Conservation (phyloP, 139 green algal genomes). For the Pleodorina starrii region DNA sequence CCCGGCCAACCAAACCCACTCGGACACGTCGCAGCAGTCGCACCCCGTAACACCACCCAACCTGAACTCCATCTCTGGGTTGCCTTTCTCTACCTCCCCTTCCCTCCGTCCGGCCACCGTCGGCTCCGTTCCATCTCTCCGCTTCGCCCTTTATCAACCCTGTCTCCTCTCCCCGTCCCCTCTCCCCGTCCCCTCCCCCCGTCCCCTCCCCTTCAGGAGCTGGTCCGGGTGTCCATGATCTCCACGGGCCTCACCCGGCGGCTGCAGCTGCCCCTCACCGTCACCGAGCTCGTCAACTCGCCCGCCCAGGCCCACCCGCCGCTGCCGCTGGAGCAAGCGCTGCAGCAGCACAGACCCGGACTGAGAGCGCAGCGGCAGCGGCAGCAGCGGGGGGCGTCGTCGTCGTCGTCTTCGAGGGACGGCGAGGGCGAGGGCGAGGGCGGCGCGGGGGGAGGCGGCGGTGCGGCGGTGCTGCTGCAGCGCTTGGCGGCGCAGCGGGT, state of each 20-base stretch:
- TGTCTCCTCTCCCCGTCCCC: too few relatives aligned
- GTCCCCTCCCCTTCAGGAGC: too few relatives aligned
- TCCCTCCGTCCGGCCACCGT: too few relatives aligned
- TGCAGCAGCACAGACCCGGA: too few relatives aligned
- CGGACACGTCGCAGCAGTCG: neutral
- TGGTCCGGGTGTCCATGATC: constrained; percentile 63
- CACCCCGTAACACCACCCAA: neutral
- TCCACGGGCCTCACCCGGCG: constrained; percentile 46
- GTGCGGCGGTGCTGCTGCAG: constrained; percentile 13
- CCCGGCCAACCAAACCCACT: too few relatives aligned
- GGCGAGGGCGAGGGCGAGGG: neutral
- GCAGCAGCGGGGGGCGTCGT: neutral
- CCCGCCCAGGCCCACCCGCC: constrained; percentile 16
- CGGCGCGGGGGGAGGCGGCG: neutral
- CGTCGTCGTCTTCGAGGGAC: neutral
- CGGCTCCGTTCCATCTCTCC: too few relatives aligned
- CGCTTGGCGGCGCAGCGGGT: constrained; percentile 17
- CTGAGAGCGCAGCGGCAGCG: neutral
- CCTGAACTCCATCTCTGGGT: too few relatives aligned
- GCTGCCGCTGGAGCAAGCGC: neutral
- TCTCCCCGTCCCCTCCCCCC: too few relatives aligned
- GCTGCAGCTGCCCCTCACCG: constrained; percentile 56
- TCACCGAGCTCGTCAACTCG: constrained; percentile 55
- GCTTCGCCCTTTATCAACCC: too few relatives aligned
- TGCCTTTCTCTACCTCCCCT: too few relatives aligned